Evolutionary conservation across 2,329 filamentous ascomycete genomes (phyloP).

Genomic region (Bipolaris zeicola): DNA sequence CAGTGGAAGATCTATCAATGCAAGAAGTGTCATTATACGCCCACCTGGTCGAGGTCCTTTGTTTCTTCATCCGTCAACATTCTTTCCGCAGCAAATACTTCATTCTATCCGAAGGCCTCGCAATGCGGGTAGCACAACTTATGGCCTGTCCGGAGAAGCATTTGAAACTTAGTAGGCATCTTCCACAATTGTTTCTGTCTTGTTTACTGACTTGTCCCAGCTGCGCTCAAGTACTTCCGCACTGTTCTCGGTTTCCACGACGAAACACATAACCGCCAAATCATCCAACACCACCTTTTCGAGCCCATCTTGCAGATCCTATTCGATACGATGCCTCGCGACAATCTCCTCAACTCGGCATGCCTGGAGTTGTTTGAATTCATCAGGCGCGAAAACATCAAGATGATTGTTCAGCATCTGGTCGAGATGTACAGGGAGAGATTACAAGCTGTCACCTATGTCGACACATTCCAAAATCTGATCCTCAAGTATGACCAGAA

Average conservation of each 20-base stretch:
- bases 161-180: slow-evolving; percentile 76
- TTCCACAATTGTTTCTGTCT: background rate
- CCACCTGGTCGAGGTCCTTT: slow-evolving; percentile 89
- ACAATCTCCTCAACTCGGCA: slow-evolving; percentile 92
- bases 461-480: slow-evolving; percentile 81
- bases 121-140: slow-evolving; percentile 79
- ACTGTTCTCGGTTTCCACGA: slow-evolving; percentile 84
- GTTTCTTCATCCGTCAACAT: slow-evolving; percentile 92
- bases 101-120: slow-evolving; percentile 78
- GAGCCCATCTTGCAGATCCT: slow-evolving; percentile 85
- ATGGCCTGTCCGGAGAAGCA: slow-evolving; percentile 87
- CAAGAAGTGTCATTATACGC: slow-evolving; percentile 89
- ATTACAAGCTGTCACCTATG: slow-evolving; percentile 75
- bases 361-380: slow-evolving; percentile 94
- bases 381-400: slow-evolving; percentile 67
- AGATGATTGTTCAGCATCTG: slow-evolving; percentile 80
- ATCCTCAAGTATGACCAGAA: slow-evolving; percentile 80
- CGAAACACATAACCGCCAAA: slow-evolving; percentile 86
- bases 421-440: slow-evolving; percentile 83
- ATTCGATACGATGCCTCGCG: slow-evolving; percentile 82
- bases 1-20: slow-evolving; percentile 73
- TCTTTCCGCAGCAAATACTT: slow-evolving; percentile 86
- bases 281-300: slow-evolving; percentile 80
- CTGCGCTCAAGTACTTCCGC: slow-evolving; percentile 91
- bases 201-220: slow-evolving; percentile 52